Evolutionary conservation across 2,329 filamentous ascomycete species (phyloP).

Genomic region (Ceratocystis papillata): DNA sequence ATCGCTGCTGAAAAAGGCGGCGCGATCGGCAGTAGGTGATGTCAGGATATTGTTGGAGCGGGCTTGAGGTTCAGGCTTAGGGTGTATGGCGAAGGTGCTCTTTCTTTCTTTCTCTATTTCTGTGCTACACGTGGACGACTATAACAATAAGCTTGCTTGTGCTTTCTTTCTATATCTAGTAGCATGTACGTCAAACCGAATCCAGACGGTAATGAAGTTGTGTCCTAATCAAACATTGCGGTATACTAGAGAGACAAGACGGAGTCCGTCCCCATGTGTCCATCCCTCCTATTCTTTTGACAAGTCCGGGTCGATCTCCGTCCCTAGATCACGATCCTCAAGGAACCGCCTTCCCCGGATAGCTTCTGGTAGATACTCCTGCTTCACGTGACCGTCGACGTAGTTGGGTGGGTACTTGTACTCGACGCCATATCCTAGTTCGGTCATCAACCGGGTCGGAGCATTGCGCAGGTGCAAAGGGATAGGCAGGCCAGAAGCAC

Average conservation of each 20-base stretch:
- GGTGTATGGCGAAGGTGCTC: too few species aligned
- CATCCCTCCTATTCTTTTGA: slow-evolving; percentile 30
- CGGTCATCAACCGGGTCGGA: slow-evolving; percentile 84
- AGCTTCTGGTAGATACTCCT: slow-evolving; percentile 80
- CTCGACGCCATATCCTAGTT: slow-evolving; percentile 76
- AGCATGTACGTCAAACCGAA: neutral
- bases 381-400: slow-evolving; percentile 64
- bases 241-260: neutral
- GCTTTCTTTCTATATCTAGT: neutral
- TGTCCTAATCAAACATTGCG: too few species aligned
- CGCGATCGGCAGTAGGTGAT: slow-evolving; percentile 60
- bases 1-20: slow-evolving; percentile 74
- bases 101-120: too few species aligned
- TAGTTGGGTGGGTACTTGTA: slow-evolving; percentile 98
- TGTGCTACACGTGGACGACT: neutral
- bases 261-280: neutral
- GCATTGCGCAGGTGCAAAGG: slow-evolving; percentile 85
- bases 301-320: slow-evolving; percentile 61
- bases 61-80: neutral
- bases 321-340: slow-evolving; percentile 69
- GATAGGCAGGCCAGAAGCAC: slow-evolving; percentile 68
- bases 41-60: slow-evolving; percentile 26
- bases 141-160: neutral
- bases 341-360: slow-evolving; percentile 62
- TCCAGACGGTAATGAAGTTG: too few species aligned